These are phyloP conservation scores for Lathyrus aphaca DNA, from an alignment of 306 rosid genomes.

Conservation along the genomic window DNA sequence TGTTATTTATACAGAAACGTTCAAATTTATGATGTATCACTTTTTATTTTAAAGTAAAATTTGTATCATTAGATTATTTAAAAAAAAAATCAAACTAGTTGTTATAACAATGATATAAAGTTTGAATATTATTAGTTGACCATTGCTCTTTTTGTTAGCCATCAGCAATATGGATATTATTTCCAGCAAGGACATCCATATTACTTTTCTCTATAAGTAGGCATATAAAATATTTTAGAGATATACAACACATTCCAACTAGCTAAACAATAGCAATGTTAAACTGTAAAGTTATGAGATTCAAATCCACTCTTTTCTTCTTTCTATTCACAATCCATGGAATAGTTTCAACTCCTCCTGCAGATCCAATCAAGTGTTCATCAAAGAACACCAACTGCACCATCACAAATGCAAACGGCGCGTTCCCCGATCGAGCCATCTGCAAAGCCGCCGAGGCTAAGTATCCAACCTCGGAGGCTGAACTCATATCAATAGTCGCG, in stretches of 20 bases:
- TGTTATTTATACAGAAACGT: no score
- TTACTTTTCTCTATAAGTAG: background rate
- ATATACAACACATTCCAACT: background rate
- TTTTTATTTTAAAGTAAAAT: no score
- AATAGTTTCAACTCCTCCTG: conserved; percentile 40
- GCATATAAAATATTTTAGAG: background rate
- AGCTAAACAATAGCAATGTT: background rate
- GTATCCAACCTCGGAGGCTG: conserved; percentile 57
- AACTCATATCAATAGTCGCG: conserved; percentile 54
- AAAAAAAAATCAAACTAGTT: no score
- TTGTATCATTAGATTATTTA: no score
- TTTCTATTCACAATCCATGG: conserved; percentile 25
- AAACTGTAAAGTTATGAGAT: background rate
- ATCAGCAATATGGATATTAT: background rate
- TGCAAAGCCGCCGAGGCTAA: conserved; percentile 49
- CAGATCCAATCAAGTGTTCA: conserved; percentile 59
- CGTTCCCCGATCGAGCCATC: conserved; percentile 60
- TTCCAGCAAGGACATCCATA: background rate
- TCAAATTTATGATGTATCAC: no score
- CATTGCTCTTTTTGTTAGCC: background rate
- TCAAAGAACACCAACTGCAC: conserved; percentile 55
- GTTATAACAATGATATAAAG: no score
- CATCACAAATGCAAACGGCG: conserved; percentile 64
- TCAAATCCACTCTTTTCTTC: background rate
- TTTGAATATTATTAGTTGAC: background rate